Base-by-base conservation (phyloP, 1,284 basidiomycete genomes). In the Tilletia horrida region DNA sequence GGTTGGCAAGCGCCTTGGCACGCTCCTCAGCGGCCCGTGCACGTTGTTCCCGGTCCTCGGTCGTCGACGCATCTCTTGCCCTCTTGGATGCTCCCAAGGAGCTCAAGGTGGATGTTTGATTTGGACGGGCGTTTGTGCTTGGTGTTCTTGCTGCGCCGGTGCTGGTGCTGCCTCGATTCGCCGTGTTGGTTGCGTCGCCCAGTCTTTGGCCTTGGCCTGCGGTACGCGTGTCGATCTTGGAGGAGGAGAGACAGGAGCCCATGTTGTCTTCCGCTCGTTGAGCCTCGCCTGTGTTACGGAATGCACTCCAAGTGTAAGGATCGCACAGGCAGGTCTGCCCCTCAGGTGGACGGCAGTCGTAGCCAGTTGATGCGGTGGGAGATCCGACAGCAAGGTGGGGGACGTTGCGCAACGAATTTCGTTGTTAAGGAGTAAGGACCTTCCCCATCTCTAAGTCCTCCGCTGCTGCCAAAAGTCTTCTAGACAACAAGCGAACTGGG, bases 141-240 rank as follows among this genome's bases (percentile, higher is more conserved):
- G 52, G 18, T 31, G 55, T 31, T 18, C 16, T 31, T 3, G 1
- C 27, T 4, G 45, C 45, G 45, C 16, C 45, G 45, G 4, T 23
- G 45, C 21, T 18, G 45, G 7, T 3, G 6, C 21, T 18, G 45
- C 45, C 45, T 18, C 35, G 29, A n/a, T 14, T 16, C 21, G 11
- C 13, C n/a, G 55, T 18, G 27, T 40, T 14, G 27, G 55, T 18
- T 25, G 23, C 52, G 55, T 29, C 55, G 55, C 55, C 55, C 4
- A 59, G 55, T 31, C 55, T 25, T 40, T 59, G 55, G 55, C 55
- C 55, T 35, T 59, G 55, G 23, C 55, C 55, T 7, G 55, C 55
- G 27, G 55, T 59, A 9, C 27, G 23, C 2, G 55, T 59, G 55
- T 59, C 27, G 55, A 59, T 59, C 16, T 59, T 59, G 7, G 55